Evolutionary conservation across 257 asterid genomes (phyloP).

Genomic region (Plantago major): DNA sequence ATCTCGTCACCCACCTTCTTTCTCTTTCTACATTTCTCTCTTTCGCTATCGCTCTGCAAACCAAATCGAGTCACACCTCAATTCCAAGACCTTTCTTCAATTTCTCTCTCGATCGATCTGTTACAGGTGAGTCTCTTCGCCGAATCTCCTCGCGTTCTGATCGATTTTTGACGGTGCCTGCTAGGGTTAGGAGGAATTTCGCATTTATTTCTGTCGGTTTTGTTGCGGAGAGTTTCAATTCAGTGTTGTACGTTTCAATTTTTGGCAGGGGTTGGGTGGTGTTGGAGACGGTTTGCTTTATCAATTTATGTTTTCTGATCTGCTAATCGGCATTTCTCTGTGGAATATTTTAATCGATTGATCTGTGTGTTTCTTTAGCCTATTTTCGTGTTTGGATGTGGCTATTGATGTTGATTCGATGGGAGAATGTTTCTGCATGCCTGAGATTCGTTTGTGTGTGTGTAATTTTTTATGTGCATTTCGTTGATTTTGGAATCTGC

Average conservation of each 20-base stretch:
- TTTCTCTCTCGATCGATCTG: constrained; percentile 29
- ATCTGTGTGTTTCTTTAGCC: not conserved
- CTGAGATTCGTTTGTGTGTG: too few species aligned
- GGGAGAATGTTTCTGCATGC: too few species aligned
- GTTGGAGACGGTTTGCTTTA: too few species aligned
- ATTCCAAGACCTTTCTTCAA: not conserved
- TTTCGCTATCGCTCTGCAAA: constrained; percentile 13
- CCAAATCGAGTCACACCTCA: constrained; percentile 22
- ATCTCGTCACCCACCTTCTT: constrained; percentile 5
- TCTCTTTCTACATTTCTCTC: constrained; percentile 14
- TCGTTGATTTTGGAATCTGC: too few species aligned
- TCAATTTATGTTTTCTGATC: not conserved
- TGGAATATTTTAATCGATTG: not conserved
- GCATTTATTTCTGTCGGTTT: constrained; percentile 5
- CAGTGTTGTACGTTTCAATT: not conserved
- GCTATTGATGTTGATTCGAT: too few species aligned
- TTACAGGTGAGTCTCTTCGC: constrained; percentile 29
- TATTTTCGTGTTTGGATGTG: too few species aligned
- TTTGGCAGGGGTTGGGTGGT: not conserved
- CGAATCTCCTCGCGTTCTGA: not conserved
- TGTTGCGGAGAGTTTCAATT: not conserved
- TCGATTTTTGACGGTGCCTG: constrained; percentile 10
- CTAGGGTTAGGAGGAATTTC: constrained; percentile 24
- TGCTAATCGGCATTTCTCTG: not conserved
- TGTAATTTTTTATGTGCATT: too few species aligned